Base-by-base conservation (phyloP, 2,329 filamentous ascomycete species). In the Botryotinia globosa region DNA sequence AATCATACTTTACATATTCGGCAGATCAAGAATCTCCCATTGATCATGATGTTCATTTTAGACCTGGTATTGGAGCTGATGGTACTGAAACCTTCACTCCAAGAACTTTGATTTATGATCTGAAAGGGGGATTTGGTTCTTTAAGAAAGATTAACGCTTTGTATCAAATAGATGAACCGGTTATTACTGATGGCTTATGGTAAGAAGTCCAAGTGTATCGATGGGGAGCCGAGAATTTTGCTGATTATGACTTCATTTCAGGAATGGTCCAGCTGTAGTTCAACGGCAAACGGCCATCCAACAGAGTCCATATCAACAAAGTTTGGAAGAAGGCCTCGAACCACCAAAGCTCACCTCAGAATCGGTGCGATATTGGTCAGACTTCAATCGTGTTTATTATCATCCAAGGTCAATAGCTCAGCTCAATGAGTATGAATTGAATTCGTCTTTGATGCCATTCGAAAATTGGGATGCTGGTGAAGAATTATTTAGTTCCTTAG, bases 1-100 rank as follows among this genome's bases (percentile, higher is more conserved):
- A 99, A 85, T 97, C 95, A 1, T 99, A 99, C 83, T 98, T 98
- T 80, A 98, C 94, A 22, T 98, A 98, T 79, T 86, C 85, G 2
- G 84, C 87, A 63, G 85, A 90, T 75, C 85, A 92, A 80, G 86
- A 89, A 77, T 88, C 91, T 10, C 86, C 88, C 0, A 84, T 97
- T 74, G 88, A 97, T 78, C 93, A 97, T 84, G 91, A 97, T 81
- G 86, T 98, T 68, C 94, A 97, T 81, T 99, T 97, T 83, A 88
- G 95, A 25, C 87, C 92, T 0, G 96, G 96, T 4, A 81, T 97
- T 73, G 94, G 92, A 32, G 89, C 90, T 0, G 93, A 97, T 83
- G 94, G 94, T 29, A 86, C 89, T 10, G 96, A 99, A 77, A 99
- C 96, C 0, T 99, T 92, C 80, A 95, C 94, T 64, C 96, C 96